Percentiles rank a stretch among this genome's conserved stretches.
phyloP scores from a whole-genome alignment of 495 filamentous ascomycete genomes.

The Daldinia caldariorum region DNA sequence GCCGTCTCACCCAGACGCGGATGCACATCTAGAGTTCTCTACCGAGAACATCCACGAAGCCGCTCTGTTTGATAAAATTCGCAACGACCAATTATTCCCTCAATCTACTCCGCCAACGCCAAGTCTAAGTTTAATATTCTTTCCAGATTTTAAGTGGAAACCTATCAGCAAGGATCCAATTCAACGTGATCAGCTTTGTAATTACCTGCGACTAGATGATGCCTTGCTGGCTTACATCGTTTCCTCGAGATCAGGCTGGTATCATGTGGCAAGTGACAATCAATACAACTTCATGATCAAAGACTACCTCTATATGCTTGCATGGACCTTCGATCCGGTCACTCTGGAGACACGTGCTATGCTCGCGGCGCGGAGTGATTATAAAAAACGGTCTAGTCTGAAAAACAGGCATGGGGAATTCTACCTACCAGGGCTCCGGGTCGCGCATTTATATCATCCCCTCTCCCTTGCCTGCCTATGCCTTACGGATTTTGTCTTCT shows the following conservation, averaged over 20 bases:
- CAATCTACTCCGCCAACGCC: not conserved
- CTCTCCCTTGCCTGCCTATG: constrained; percentile 17
- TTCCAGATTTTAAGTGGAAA: constrained; percentile 1
- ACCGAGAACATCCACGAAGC: not conserved
- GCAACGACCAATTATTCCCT: not conserved
- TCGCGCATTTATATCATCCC: constrained; percentile 16
- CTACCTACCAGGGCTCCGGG: constrained; percentile 7
- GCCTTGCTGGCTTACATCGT: constrained; percentile 3
- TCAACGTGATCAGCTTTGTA: not conserved
- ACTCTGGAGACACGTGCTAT: constrained; percentile 9
- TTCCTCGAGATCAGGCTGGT: constrained; percentile 14
- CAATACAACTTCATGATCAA: constrained; percentile 22
- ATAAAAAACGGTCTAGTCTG: not conserved
- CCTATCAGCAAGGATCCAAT: not conserved
- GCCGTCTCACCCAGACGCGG: not conserved
- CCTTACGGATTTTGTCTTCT: constrained; percentile 11
- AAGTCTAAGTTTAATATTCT: constrained; percentile 11
- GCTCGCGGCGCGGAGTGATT: constrained; percentile 1
- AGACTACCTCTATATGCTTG: constrained; percentile 21
- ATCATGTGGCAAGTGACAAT: not conserved
- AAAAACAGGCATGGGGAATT: not conserved
- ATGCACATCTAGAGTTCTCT: not conserved
- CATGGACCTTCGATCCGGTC: constrained; percentile 9
- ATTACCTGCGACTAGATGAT: constrained; percentile 3
- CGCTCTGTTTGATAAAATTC: constrained; percentile 1